Conservation (phyloP, 257 asterid species). For the Capsicum baccatum region DNA sequence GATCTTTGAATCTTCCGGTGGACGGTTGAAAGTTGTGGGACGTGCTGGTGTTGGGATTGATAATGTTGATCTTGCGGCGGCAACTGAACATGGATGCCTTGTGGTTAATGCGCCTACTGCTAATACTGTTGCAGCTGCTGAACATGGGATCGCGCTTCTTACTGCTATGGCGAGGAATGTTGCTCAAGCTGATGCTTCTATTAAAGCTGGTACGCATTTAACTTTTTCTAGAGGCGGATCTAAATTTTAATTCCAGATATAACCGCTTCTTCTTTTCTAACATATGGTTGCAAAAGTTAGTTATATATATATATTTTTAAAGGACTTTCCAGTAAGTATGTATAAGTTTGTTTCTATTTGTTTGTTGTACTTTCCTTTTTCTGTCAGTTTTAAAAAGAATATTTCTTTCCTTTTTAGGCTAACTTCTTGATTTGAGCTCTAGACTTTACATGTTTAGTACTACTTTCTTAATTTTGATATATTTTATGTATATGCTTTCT, state of each 20-base stretch:
- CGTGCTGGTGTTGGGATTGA: slow-evolving; percentile 97
- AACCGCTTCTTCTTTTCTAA: background rate
- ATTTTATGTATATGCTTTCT: too few species aligned
- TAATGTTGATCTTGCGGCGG: slow-evolving; percentile 96
- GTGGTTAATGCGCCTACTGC: slow-evolving; percentile 97
- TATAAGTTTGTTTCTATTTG: background rate
- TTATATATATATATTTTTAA: background rate
- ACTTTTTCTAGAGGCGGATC: background rate
- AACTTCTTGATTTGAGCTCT: too few species aligned
- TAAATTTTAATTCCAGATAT: background rate
- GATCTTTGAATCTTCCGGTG: slow-evolving; percentile 85
- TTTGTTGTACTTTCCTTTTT: too few species aligned
- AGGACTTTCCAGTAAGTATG: background rate
- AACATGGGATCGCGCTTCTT: slow-evolving; percentile 90
- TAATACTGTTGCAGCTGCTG: slow-evolving; percentile 92
- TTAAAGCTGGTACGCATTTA: slow-evolving; percentile 74
- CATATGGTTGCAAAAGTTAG: background rate
- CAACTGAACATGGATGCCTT: slow-evolving; percentile 93
- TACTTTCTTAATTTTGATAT: too few species aligned
- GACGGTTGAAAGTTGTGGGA: slow-evolving; percentile 90
- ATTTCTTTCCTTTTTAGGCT: too few species aligned
- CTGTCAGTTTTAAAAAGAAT: too few species aligned
- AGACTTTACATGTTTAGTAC: too few species aligned
- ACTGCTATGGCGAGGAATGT: slow-evolving; percentile 85
- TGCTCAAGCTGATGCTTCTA: slow-evolving; percentile 94